A percentile compares a stretch with the other conserved stretches of the same genome.
These are phyloP conservation scores for Nemania sp. DNA, from an alignment of 2,329 filamentous ascomycete genomes.

Conservation along the genomic window DNA sequence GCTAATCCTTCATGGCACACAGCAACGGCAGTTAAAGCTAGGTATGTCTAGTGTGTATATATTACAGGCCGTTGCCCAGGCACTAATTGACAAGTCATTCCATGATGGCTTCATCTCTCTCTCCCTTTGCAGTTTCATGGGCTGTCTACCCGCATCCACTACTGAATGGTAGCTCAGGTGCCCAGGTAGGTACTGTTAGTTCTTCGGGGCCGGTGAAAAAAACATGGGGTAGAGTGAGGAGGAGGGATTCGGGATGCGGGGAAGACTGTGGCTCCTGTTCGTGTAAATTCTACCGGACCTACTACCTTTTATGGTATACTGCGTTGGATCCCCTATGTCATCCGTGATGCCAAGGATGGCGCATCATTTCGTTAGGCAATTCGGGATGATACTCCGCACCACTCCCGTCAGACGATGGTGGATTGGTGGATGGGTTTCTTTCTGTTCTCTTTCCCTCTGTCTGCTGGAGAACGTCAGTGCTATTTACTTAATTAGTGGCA, in stretches of 20 bases:
- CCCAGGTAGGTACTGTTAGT: neutral
- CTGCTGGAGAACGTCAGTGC: too few species aligned
- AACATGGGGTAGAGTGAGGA: slow-evolving; percentile 15
- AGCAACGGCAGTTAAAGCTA: neutral
- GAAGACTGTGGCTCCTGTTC: slow-evolving; percentile 8
- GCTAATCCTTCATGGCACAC: neutral
- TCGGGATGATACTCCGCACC: slow-evolving; percentile 5
- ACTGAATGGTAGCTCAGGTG: too few species aligned
- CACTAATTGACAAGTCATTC: neutral
- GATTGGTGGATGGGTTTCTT: neutral
- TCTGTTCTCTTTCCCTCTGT: too few species aligned
- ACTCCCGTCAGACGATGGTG: neutral
- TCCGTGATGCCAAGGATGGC: slow-evolving; percentile 13
- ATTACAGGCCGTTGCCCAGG: slow-evolving; percentile 8
- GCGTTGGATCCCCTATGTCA: slow-evolving; percentile 2
- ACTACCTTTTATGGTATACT: slow-evolving; percentile 13
- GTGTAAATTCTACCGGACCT: slow-evolving; percentile 14
- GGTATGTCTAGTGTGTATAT: neutral
- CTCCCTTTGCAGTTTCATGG: neutral
- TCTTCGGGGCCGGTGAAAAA: slow-evolving; percentile 8
- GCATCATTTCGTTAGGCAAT: slow-evolving; percentile 4
- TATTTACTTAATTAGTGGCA: too few species aligned
- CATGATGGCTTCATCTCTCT: neutral
- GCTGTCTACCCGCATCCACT: too few species aligned
- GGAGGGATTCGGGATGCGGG: slow-evolving; percentile 13